Conservation (phyloP, 768 basidiomycete genomes). For the Russula sp. region DNA sequence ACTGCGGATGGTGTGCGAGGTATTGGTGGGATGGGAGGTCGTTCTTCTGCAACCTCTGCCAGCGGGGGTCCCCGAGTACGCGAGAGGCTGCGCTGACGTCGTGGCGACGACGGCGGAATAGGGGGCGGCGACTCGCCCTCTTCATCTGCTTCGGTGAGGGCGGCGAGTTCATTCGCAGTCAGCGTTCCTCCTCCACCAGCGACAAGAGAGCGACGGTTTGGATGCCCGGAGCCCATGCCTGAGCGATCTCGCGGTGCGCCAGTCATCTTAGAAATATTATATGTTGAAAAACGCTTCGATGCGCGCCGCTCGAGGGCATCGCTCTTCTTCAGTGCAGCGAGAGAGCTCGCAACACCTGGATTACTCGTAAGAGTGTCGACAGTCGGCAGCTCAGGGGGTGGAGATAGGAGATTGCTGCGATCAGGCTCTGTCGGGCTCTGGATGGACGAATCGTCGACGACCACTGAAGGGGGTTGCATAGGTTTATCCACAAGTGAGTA, state of each 20-base stretch:
- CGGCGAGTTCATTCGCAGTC: conserved; percentile 66
- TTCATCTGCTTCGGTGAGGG: conserved; percentile 70
- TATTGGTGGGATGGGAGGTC: conserved; percentile 33
- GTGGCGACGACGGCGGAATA: conserved; percentile 20
- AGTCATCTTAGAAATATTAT: conserved; percentile 92
- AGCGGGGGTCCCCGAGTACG: conserved; percentile 25
- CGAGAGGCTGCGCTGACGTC: conserved; percentile 26
- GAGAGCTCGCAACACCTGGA: conserved; percentile 56
- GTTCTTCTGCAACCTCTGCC: conserved; percentile 29
- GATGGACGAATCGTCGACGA: conserved; percentile 46
- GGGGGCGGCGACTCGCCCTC: conserved; percentile 32
- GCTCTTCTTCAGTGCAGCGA: conserved; percentile 83
- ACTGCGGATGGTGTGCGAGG: conserved; percentile 8
- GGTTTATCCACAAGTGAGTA: conserved; percentile 78
- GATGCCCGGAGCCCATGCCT: conserved; percentile 34
- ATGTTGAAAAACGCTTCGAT: conserved; percentile 92
- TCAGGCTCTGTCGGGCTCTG: conserved; percentile 23
- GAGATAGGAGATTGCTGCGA: conserved; percentile 18
- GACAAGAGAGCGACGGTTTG: conserved; percentile 64
- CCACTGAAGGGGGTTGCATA: conserved; percentile 41
- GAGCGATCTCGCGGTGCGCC: conserved; percentile 45
- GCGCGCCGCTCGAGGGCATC: conserved; percentile 87
- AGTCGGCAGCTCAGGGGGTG: conserved; percentile 34
- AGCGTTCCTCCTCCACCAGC: conserved; percentile 48
- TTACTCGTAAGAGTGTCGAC: conserved; percentile 44